These are phyloP conservation scores for Ascochyta koolunga DNA, from an alignment of 2,329 filamentous ascomycete species.

Conservation along the genomic window DNA sequence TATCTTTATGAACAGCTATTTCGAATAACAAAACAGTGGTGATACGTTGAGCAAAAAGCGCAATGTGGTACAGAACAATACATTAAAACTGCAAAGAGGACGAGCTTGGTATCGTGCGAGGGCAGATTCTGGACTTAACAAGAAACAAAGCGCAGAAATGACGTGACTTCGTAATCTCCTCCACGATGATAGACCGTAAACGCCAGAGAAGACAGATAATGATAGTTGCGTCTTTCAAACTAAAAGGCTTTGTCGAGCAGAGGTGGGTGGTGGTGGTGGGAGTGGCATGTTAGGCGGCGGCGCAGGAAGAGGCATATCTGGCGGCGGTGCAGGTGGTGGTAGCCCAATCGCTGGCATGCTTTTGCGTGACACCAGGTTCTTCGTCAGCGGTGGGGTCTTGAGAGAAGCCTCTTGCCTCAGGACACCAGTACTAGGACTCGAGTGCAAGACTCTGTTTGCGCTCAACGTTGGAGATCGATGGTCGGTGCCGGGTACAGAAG, in stretches of 20 bases:
- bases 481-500: slow-evolving; percentile 35
- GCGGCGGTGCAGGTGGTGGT: slow-evolving; percentile 55
- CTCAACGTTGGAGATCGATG: slow-evolving; percentile 20
- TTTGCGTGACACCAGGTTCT: slow-evolving; percentile 32
- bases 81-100: neutral
- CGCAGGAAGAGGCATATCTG: slow-evolving; percentile 53
- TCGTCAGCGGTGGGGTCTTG: slow-evolving; percentile 18
- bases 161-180: slow-evolving; percentile 8
- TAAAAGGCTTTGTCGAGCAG: slow-evolving; percentile 1
- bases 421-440: slow-evolving; percentile 28
- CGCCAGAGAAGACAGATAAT: neutral
- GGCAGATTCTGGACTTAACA: neutral
- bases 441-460: slow-evolving; percentile 16
- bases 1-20: neutral
- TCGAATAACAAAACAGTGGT: neutral
- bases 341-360: slow-evolving; percentile 50
- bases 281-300: slow-evolving; percentile 37
- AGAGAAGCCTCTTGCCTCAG: slow-evolving; percentile 35
- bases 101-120: slow-evolving; percentile 6
- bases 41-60: neutral
- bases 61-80: neutral
- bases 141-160: neutral
- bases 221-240: neutral
- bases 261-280: slow-evolving; percentile 22
- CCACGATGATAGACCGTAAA: neutral